Evolutionary conservation across 1,284 basidiomycete species (phyloP), one percentile per base, ranked within the genome.

Genomic region (Exobasidium cylindrosporum): DNA sequence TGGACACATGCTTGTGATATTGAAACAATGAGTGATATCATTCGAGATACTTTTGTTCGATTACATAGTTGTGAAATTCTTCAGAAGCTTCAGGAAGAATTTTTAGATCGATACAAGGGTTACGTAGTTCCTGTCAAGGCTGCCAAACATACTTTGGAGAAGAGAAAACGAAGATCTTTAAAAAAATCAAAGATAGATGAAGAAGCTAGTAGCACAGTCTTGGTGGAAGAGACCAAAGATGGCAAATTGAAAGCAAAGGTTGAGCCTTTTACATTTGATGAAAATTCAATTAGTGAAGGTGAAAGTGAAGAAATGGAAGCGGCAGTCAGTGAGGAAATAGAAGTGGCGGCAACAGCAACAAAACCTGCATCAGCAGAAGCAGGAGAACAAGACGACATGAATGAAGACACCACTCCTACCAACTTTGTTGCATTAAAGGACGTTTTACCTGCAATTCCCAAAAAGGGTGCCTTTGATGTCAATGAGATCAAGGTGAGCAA

Each of bases 1-100:
- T 99, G 95, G 95, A 97, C 95, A 5, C 95, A 99, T 78, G 90
- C 95, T 0, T 86, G 84, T 43, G 87, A 86, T 66, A 90, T 97
- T 64, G 91, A 97, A 81, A 83, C 87, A 60, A 96, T 99, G 92
- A 91, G 90, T 0, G 84, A 84, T 54, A 85, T 90, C 71, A 94
- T 98, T 71, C 89, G 95, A 30, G 90, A 95, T 56, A 92, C 91
- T 0, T 98, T 98, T 81, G 90, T 98, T 66, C 87, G 89, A 3
- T 84, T 98, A 10, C 95, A 98, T 80, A 89, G 88, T 23, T 89
- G 90, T 23, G 87, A 95, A 77, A 87, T 97, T 28, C 85, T 97
- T 28, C 81, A 81, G 26, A 79, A 82, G 53, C 74, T 86, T 21
- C 79, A 83, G 35, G 69, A 81, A 49, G 83, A 59, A 63, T 77